These are phyloP conservation scores for Tylopilus intermedius DNA, from an alignment of 768 basidiomycete species.

Conservation along the genomic window DNA sequence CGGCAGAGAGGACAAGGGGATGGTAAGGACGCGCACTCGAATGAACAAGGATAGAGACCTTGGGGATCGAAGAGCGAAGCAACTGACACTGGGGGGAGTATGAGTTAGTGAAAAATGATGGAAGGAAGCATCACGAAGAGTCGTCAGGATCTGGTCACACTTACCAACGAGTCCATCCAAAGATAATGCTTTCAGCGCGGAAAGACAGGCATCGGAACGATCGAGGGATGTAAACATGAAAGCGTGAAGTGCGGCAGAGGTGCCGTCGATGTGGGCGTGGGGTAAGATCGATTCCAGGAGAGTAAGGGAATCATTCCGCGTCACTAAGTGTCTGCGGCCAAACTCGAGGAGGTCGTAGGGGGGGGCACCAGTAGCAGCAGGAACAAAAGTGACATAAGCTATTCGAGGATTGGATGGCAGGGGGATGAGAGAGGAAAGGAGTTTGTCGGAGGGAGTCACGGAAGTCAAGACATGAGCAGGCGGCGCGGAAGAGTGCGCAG, in stretches of 20 bases:
- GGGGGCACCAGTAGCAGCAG: constrained; percentile 22
- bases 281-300: constrained; percentile 50
- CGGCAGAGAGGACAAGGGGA: constrained; percentile 39
- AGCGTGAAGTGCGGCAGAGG: constrained; percentile 49
- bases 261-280: constrained; percentile 43
- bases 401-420: constrained; percentile 43
- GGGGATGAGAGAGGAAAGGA: constrained; percentile 45
- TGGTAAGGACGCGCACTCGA: constrained; percentile 37
- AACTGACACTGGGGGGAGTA: constrained; percentile 36
- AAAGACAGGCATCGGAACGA: constrained; percentile 26
- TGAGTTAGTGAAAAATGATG: constrained; percentile 9
- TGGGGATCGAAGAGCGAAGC: constrained; percentile 42
- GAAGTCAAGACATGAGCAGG: constrained; percentile 20
- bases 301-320: constrained; percentile 32
- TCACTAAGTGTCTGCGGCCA: constrained; percentile 48
- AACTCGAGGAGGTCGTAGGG: constrained; percentile 46
- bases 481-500: constrained; percentile 11
- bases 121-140: not conserved
- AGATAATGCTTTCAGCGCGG: constrained; percentile 34
- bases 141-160: constrained; percentile 21
- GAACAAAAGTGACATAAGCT: constrained; percentile 42
- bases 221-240: constrained; percentile 46
- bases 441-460: constrained; percentile 34
- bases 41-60: constrained; percentile 51
- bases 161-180: constrained; percentile 52